These are phyloP conservation scores for Candida michaelii DNA, from an alignment of 805 yeast species.

Conservation along the genomic window DNA sequence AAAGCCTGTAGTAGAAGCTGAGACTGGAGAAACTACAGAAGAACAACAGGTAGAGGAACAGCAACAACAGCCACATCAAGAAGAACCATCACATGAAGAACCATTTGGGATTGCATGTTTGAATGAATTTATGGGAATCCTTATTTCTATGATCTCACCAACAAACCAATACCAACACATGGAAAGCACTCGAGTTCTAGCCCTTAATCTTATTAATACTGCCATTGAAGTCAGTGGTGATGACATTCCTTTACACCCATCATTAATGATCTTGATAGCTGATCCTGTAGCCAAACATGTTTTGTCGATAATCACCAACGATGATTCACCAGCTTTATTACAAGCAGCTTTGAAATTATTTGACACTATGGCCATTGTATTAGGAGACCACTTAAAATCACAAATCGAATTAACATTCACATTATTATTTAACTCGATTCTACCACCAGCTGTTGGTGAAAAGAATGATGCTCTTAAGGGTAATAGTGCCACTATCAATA, in stretches of 20 bases:
- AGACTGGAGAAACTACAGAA: neutral
- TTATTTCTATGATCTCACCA: constrained; percentile 79
- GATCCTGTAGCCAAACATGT: constrained; percentile 86
- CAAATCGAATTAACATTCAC: constrained; percentile 77
- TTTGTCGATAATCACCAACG: constrained; percentile 71
- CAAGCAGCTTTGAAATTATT: constrained; percentile 76
- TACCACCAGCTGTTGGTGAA: constrained; percentile 31
- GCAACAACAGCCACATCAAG: constrained; percentile 2
- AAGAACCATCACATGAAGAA: constrained; percentile 20
- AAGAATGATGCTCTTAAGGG: constrained; percentile 10
- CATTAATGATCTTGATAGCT: constrained; percentile 64
- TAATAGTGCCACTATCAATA: constrained; percentile 29
- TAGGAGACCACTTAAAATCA: constrained; percentile 65
- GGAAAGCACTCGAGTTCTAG: constrained; percentile 82
- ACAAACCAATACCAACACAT: constrained; percentile 81
- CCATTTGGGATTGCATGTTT: constrained; percentile 76
- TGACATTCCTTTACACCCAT: constrained; percentile 56
- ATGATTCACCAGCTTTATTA: constrained; percentile 70
- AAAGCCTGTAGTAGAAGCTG: constrained; percentile 6
- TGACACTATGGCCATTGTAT: constrained; percentile 65
- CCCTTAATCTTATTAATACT: constrained; percentile 69
- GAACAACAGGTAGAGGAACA: neutral
- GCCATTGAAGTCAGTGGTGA: constrained; percentile 82
- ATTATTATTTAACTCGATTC: constrained; percentile 59
- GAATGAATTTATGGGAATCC: constrained; percentile 71